These are phyloP conservation scores for Penicillium daleae DNA, from an alignment of 495 filamentous ascomycete genomes.

Conservation along the genomic window DNA sequence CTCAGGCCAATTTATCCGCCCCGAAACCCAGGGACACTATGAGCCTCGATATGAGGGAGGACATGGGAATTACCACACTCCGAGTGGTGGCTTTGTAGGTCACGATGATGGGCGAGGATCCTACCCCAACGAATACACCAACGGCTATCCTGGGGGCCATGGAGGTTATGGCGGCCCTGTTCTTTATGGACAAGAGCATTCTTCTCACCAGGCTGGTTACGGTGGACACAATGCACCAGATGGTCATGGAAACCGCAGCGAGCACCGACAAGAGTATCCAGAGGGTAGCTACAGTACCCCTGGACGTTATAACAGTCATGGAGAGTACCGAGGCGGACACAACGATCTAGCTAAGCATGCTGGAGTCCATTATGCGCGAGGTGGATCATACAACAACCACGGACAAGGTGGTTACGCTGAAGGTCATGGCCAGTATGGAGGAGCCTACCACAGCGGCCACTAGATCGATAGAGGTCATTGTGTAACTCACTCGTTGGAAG, in stretches of 20 bases:
- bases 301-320: background rate
- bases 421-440: background rate
- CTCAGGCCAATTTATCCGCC: background rate
- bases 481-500: background rate
- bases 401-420: background rate
- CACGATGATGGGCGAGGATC: background rate
- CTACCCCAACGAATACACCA: background rate
- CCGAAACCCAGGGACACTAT: background rate
- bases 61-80: background rate
- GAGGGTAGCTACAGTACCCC: background rate
- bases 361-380: too few relatives aligned
- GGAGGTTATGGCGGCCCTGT: background rate
- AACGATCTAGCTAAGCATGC: background rate
- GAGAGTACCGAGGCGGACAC: background rate
- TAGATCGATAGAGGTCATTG: background rate
- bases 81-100: background rate
- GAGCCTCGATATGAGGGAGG: background rate
- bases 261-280: background rate
- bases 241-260: background rate
- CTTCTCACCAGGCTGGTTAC: background rate
- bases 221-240: background rate
- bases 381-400: background rate
- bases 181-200: background rate
- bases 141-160: background rate
- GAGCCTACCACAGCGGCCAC: background rate